Conservation (phyloP, 176 grass and related monocot genomes). For the Panicum miliaceum region DNA sequence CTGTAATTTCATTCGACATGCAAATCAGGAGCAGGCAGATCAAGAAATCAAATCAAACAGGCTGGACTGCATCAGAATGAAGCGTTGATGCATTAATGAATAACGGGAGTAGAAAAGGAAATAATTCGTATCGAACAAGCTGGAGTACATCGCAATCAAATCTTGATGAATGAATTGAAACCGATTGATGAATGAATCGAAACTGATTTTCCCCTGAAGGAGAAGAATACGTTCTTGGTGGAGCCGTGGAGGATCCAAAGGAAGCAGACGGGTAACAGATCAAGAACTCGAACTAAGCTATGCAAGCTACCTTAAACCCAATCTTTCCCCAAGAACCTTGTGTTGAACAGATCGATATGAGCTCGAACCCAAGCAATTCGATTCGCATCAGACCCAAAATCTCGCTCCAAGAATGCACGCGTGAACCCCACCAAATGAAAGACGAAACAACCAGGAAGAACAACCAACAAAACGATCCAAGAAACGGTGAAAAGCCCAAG, state of each 20-base stretch:
- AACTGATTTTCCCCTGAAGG: background rate
- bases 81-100: background rate
- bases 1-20: background rate
- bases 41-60: background rate
- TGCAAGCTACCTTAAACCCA: background rate
- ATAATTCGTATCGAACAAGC: background rate
- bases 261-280: background rate
- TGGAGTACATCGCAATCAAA: background rate
- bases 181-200: too few species aligned
- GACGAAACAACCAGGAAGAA: background rate
- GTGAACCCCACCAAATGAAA: background rate
- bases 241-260: background rate
- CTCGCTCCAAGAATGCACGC: background rate
- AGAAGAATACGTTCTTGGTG: constrained; percentile 14
- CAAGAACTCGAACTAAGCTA: constrained; percentile 1
- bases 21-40: background rate
- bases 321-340: constrained; percentile 13
- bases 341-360: background rate
- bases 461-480: background rate
- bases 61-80: background rate
- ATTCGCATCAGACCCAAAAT: background rate
- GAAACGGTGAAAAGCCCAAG: background rate
- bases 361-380: background rate
- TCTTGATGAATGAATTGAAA: background rate
- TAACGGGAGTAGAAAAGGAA: background rate